Base-by-base conservation (phyloP, 2,329 filamentous ascomycete species). In the Teratosphaeria epicoccoides region DNA sequence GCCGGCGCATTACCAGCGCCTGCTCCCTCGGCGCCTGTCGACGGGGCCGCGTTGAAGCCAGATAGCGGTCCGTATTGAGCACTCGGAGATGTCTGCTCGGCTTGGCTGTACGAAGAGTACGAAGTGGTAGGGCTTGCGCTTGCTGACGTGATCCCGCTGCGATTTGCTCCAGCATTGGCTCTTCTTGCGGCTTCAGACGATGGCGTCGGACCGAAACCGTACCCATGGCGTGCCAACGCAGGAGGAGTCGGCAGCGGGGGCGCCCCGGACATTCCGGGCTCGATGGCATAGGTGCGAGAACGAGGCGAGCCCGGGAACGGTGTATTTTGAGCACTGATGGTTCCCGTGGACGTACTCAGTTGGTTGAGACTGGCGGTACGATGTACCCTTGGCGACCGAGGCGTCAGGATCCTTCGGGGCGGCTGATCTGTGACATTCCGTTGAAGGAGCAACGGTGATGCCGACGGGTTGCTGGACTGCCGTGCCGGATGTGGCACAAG, bases 401-500 rank as follows among this genome's bases (percentile, higher is more conserved):
- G 79, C 10, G 77, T 81, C 54, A 82, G 62, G n/a, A 80, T 74
- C 28, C 75, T 74, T 56, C 79, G 45, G 7, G 28, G 29, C 14
- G 17, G 37, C 25, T 26, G 52, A 22, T 54, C 49, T 12, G 40
- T 17, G 6, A 26, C 17, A 6, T 28, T 51, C 6, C 47, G 47
- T 22, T 29, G 23, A 6, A 23, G 28, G 22, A 52, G 40, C 58
- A 63, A 51, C 61, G 67, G 17, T 51, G 60, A 29, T 51, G 61
- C 50, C 20, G 51, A 48, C 23, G 55, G 12, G 6, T 28, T 17
- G 23, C 49, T 17, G 46, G 49, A 26, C 40, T 28, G 23, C 46
- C 26, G 28, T 43, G 50, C 23, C 12, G 45, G 23, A 23, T 25
- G 28, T 24, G 52, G 17, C 24, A 45, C 53, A 11, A 51, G 49